These are phyloP conservation scores for Elsinoe australis DNA, from an alignment of 2,329 filamentous ascomycete genomes.

Conservation along the genomic window DNA sequence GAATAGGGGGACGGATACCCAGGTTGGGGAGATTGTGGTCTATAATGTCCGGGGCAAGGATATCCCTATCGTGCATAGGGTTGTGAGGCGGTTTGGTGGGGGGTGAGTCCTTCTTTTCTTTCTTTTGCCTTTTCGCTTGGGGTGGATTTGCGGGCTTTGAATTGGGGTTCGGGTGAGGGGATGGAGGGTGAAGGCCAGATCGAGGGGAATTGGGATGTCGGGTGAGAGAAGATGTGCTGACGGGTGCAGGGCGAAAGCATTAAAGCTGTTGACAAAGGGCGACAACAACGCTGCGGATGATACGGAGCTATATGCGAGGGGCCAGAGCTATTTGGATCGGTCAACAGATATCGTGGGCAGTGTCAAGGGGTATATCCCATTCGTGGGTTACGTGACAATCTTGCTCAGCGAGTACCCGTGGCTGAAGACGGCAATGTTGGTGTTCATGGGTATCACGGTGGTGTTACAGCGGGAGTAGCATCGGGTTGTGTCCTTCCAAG, in stretches of 20 bases:
- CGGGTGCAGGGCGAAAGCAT: constrained; percentile 37
- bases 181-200: background rate
- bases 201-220: too few species aligned
- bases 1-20: constrained; percentile 56
- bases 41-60: constrained; percentile 88
- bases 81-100: constrained; percentile 64
- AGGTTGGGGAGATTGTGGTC: constrained; percentile 66
- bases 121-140: background rate
- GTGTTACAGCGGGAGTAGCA: constrained; percentile 77
- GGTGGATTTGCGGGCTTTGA: background rate
- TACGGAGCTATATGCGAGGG: constrained; percentile 77
- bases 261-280: constrained; percentile 83
- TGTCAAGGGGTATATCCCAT: constrained; percentile 84
- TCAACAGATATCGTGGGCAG: constrained; percentile 83
- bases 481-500: background rate
- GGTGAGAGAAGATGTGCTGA: constrained; percentile 24
- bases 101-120: constrained; percentile 42
- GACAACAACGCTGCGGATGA: constrained; percentile 95
- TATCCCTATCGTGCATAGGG: constrained; percentile 92
- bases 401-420: constrained; percentile 91
- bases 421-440: constrained; percentile 91
- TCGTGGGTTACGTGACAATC: constrained; percentile 95
- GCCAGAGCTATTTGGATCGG: constrained; percentile 79
- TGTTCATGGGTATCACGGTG: constrained; percentile 89
- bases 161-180: background rate